A percentile compares a stretch with the other conserved stretches of the same genome.
phyloP scores from a whole-genome alignment of 192 early-diverging fungal genomes.

The Ambispora gerdemannii region DNA sequence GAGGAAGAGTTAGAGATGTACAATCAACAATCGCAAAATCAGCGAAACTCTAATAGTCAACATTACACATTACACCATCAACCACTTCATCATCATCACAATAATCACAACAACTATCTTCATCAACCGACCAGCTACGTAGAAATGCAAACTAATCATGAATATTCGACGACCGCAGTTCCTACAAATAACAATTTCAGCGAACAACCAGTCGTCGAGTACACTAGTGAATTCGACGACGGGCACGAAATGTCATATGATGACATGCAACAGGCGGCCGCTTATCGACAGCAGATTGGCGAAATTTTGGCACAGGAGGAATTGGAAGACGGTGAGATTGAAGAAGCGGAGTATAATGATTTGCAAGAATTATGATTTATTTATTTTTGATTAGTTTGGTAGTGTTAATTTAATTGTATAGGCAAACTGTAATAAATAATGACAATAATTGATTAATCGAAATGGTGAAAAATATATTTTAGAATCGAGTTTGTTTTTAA shows the following conservation, averaged over 20 bases:
- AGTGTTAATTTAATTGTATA: too few species aligned
- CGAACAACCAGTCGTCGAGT: too few species aligned
- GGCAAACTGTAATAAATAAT: too few species aligned
- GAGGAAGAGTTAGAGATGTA: background rate
- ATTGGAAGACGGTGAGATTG: conserved; percentile 57
- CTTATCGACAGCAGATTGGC: background rate
- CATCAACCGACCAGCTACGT: background rate
- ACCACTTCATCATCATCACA: background rate
- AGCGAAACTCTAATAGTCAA: background rate
- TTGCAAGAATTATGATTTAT: conserved; percentile 29
- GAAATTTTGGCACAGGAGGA: conserved; percentile 48
- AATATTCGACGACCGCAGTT: too few species aligned
- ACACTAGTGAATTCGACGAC: background rate
- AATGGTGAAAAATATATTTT: too few species aligned
- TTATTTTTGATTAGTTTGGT: too few species aligned
- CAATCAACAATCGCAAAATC: background rate
- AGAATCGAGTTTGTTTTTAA: too few species aligned
- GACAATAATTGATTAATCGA: too few species aligned
- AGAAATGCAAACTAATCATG: background rate
- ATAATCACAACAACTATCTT: background rate
- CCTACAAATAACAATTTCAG: background rate
- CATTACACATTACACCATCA: background rate
- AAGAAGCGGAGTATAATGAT: conserved; percentile 35
- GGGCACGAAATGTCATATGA: background rate
- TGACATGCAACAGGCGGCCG: background rate